Conservation (phyloP, 1,284 basidiomycete species). For the Tremellales sp. region DNA sequence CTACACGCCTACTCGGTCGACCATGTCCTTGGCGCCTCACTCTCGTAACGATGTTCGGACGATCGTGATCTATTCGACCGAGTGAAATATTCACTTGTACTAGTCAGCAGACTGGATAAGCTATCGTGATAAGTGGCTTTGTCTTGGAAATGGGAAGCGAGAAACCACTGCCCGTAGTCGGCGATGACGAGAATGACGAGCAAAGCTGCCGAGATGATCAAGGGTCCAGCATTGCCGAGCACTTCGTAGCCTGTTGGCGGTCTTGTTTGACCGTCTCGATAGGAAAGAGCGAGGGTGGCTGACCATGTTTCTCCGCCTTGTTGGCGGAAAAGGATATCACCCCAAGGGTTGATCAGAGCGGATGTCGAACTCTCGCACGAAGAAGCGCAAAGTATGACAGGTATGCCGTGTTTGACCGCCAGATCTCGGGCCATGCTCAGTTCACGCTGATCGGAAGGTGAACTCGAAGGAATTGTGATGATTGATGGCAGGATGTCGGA, state of each 20-base stretch:
- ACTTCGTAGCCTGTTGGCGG: not conserved
- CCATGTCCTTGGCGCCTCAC: no score
- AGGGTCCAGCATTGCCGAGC: no score
- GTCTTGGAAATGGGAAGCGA: no score
- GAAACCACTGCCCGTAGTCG: no score
- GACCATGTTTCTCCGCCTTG: conserved; percentile 11
- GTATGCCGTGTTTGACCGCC: conserved; percentile 9
- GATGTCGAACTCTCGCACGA: conserved; percentile 5
- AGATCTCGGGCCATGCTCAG: conserved; percentile 12
- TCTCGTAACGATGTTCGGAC: no score
- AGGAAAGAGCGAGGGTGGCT: conserved; percentile 3
- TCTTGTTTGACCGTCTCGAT: not conserved
- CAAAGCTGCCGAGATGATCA: no score
- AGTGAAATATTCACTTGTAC: no score
- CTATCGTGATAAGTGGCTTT: no score
- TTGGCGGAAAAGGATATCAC: conserved; percentile 7
- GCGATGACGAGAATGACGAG: no score
- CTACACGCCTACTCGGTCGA: no score
- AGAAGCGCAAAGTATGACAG: conserved; percentile 14
- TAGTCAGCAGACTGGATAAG: no score
- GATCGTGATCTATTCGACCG: no score
- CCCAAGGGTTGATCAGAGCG: conserved; percentile 14
- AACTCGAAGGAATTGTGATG: not conserved
- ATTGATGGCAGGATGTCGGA: conserved; percentile 12
- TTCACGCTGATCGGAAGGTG: conserved; percentile 10